Evolutionary conservation across 495 filamentous ascomycete species (phyloP).

Genomic region (Penicillium desertorum): DNA sequence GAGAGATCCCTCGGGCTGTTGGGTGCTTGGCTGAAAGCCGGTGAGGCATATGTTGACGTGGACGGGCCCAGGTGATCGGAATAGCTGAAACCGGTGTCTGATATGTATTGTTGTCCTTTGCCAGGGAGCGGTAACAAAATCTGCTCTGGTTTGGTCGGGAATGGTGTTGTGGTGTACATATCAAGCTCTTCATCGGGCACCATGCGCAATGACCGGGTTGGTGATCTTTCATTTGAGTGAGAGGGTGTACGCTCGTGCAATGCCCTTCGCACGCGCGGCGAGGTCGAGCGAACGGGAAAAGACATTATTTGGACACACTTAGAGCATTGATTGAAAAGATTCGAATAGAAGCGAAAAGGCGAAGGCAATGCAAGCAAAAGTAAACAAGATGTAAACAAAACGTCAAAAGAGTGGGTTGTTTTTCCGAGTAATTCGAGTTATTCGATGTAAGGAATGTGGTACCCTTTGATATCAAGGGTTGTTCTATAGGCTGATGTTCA

Average conservation of each 20-base stretch:
- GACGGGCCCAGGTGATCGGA: conserved; percentile 19
- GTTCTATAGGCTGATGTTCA: conserved; percentile 8
- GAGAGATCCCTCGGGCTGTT: conserved; percentile 38
- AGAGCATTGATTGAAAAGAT: conserved; percentile 35
- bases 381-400: conserved; percentile 8
- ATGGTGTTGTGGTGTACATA: conserved; percentile 48
- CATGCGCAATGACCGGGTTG: conserved; percentile 38
- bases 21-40: conserved; percentile 30
- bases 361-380: neutral
- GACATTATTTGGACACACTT: conserved; percentile 37
- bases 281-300: conserved; percentile 31
- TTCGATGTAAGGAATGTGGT: conserved; percentile 36
- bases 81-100: conserved; percentile 36
- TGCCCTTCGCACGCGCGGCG: conserved; percentile 43
- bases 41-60: conserved; percentile 31
- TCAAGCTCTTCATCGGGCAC: conserved; percentile 39
- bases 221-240: conserved; percentile 48
- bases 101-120: conserved; percentile 42
- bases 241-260: conserved; percentile 55
- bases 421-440: conserved; percentile 15
- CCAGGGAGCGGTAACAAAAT: conserved; percentile 49
- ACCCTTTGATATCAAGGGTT: conserved; percentile 20
- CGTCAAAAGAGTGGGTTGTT: conserved; percentile 23
- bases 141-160: conserved; percentile 54
- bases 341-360: neutral